Evolutionary conservation across 169 alveolate genomes (phyloP).

Genomic region (Blepharisma undulans): DNA sequence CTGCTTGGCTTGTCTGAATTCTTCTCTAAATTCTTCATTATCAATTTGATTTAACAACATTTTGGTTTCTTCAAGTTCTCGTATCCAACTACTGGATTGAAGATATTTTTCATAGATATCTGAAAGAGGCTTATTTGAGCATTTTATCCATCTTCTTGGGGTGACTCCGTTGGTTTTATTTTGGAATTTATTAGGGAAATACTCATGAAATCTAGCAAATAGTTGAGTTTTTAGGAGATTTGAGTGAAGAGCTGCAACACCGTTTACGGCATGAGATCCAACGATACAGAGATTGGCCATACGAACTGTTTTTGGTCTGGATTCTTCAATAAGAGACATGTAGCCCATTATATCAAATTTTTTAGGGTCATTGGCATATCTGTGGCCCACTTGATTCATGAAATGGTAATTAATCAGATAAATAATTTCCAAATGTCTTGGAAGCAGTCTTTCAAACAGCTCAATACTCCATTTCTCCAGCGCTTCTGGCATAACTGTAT

Average conservation of each 20-base stretch:
- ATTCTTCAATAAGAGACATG: constrained; percentile 90
- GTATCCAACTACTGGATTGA: constrained; percentile 89
- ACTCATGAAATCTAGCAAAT: constrained; percentile 89
- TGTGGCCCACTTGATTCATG: constrained; percentile 81
- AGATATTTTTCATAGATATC: constrained; percentile 85
- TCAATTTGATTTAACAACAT: constrained; percentile 73
- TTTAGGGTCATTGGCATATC: constrained; percentile 44
- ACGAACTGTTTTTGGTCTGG: constrained; percentile 85
- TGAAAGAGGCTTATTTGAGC: constrained; percentile 90
- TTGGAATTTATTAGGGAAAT: constrained; percentile 87
- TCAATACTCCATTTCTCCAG: constrained; percentile 95
- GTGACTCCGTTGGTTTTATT: constrained; percentile 96
- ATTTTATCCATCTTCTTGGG: constrained; percentile 94
- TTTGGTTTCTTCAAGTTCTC: constrained; percentile 77
- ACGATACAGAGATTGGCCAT: constrained; percentile 94
- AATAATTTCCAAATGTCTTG: constrained; percentile 91
- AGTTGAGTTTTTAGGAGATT: constrained; percentile 84
- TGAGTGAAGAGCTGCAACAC: constrained; percentile 94
- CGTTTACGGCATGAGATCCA: constrained; percentile 91
- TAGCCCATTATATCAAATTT: not conserved
- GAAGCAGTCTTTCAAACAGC: constrained; percentile 88
- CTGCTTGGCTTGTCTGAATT: constrained; percentile 80
- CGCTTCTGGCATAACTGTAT: constrained; percentile 97
- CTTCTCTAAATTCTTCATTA: constrained; percentile 77
- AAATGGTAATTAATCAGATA: constrained; percentile 89